Conservation (phyloP, 169 alveolate genomes). For the Eimeria mitis region DNA sequence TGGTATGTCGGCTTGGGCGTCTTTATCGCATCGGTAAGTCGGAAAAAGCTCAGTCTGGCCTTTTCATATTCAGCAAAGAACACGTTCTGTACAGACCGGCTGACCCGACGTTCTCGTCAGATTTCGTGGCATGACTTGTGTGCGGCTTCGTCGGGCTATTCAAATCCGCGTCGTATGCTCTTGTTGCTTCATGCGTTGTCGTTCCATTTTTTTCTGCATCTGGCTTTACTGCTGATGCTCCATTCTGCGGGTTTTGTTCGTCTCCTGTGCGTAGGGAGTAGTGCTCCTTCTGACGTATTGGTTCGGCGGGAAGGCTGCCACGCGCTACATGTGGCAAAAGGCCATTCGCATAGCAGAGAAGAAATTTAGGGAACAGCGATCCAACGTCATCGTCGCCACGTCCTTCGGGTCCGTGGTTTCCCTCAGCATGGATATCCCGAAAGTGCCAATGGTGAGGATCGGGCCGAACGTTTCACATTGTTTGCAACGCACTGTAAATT, state of each 20-base stretch:
- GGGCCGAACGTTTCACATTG: background rate
- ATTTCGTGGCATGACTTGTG: background rate
- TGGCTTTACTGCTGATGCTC: background rate
- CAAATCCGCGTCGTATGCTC: background rate
- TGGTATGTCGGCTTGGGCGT: constrained; percentile 70
- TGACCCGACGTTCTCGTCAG: too few relatives aligned
- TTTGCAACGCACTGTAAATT: background rate
- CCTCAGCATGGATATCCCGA: constrained; percentile 83
- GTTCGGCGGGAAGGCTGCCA: constrained; percentile 83
- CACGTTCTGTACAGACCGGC: background rate
- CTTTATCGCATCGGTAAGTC: constrained; percentile 50
- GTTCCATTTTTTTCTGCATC: background rate
- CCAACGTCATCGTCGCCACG: constrained; percentile 83
- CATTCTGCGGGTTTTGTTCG: background rate
- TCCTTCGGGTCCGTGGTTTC: constrained; percentile 84
- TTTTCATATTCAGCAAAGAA: background rate
- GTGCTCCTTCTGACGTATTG: constrained; percentile 67
- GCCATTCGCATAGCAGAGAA: constrained; percentile 81
- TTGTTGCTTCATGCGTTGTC: background rate
- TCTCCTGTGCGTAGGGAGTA: background rate
- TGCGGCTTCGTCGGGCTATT: background rate
- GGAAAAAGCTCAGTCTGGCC: background rate
- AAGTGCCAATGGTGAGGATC: constrained; percentile 78
- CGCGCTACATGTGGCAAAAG: constrained; percentile 78
- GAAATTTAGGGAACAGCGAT: constrained; percentile 73